Evolutionary conservation across 1,139 yeast genomes (phyloP).

Genomic region (Saccharomyces hybrid): DNA sequence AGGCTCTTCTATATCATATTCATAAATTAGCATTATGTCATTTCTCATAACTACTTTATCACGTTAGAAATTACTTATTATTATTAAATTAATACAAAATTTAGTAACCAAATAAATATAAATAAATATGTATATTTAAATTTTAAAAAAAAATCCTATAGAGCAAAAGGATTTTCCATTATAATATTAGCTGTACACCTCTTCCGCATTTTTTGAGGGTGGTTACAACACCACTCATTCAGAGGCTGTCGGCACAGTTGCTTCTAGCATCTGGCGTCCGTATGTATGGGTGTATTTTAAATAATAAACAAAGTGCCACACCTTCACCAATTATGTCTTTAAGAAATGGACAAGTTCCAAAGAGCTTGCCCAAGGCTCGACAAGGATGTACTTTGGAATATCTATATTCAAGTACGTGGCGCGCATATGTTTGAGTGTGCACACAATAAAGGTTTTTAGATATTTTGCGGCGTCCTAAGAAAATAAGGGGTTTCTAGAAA

Average conservation of each 20-base stretch:
- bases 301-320: too few relatives aligned
- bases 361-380: neutral
- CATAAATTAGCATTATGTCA: neutral
- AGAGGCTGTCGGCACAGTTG: neutral
- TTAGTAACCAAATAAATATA: neutral
- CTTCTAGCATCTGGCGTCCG: neutral
- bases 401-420: neutral
- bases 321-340: too few relatives aligned
- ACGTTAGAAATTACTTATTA: neutral
- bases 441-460: neutral
- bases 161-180: neutral
- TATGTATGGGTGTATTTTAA: neutral
- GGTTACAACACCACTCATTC: too few relatives aligned
- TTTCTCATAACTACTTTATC: constrained; percentile 1
- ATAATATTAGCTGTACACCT: neutral
- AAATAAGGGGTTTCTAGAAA: neutral
- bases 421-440: neutral
- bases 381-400: neutral
- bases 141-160: neutral
- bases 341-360: neutral
- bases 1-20: neutral
- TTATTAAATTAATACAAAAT: neutral
- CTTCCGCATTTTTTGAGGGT: too few relatives aligned
- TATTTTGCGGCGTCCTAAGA: neutral
- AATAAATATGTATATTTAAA: neutral